Percentiles rank a stretch among this genome's conserved stretches.
phyloP scores from a whole-genome alignment of 108 stramenopile genomes.

The Licmophora abbreviata region DNA sequence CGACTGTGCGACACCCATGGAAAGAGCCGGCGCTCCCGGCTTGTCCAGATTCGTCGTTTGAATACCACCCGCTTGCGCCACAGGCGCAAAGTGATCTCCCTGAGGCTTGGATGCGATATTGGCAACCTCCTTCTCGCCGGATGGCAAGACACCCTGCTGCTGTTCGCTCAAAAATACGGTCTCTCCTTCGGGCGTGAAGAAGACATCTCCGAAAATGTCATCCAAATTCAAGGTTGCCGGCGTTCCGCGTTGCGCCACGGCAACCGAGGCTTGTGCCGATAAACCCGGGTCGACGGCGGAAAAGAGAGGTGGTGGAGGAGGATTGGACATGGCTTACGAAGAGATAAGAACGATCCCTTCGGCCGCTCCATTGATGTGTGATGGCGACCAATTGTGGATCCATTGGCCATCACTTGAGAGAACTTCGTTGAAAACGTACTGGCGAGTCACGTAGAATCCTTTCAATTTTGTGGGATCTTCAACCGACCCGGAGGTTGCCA shows the following conservation, averaged over 20 bases:
- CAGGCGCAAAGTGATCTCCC: conserved; percentile 36
- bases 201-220: conserved; percentile 87
- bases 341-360: not conserved
- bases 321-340: not conserved
- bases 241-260: conserved; percentile 62
- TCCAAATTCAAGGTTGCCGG: conserved; percentile 78
- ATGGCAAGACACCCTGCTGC: conserved; percentile 20
- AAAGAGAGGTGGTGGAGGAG: conserved; percentile 6
- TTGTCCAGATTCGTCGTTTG: conserved; percentile 63
- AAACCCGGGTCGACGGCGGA: conserved; percentile 3
- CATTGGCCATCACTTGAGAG: too few species aligned
- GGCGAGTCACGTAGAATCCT: too few species aligned
- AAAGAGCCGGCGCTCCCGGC: conserved; percentile 31
- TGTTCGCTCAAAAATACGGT: conserved; percentile 73
- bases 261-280: conserved; percentile 14
- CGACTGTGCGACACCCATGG: conserved; percentile 44
- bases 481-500: too few species aligned
- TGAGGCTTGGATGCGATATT: conserved; percentile 22
- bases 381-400: too few species aligned
- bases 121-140: conserved; percentile 42
- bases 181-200: conserved; percentile 85
- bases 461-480: too few species aligned
- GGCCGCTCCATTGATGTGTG: too few species aligned
- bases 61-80: conserved; percentile 64
- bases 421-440: too few species aligned